phyloP scores from a whole-genome alignment of 257 asterid genomes.

The Nicotiana otophora region DNA sequence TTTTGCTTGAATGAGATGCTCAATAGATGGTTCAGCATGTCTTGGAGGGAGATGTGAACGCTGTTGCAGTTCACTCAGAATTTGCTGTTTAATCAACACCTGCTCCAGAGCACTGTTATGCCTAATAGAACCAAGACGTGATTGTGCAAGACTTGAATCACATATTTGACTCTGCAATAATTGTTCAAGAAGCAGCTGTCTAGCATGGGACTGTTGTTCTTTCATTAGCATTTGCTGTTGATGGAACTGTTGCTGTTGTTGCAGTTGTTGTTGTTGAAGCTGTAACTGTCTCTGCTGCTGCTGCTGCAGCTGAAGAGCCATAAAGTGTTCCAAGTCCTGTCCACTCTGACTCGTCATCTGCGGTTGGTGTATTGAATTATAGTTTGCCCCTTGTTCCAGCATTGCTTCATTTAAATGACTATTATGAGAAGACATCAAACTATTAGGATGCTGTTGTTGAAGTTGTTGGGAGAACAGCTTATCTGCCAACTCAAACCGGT shows the following conservation, averaged over 20 bases:
- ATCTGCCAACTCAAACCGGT: slow-evolving; percentile 55
- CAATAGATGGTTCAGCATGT: slow-evolving; percentile 71
- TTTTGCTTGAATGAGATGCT: slow-evolving; percentile 76
- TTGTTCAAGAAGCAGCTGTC: slow-evolving; percentile 71
- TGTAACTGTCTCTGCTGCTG: slow-evolving; percentile 55
- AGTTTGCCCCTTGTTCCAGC: slow-evolving; percentile 44
- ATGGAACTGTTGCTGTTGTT: slow-evolving; percentile 55
- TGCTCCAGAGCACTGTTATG: slow-evolving; percentile 65
- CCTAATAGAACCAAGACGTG: slow-evolving; percentile 64
- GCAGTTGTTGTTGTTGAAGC: slow-evolving; percentile 50
- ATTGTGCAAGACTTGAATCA: slow-evolving; percentile 63
- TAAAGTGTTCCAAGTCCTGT: slow-evolving; percentile 57
- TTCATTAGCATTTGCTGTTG: slow-evolving; percentile 76
- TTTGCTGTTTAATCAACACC: slow-evolving; percentile 67
- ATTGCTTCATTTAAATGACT: slow-evolving; percentile 48
- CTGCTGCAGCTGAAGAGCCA: slow-evolving; percentile 73
- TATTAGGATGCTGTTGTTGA: slow-evolving; percentile 54
- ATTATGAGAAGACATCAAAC: slow-evolving; percentile 45
- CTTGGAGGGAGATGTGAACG: slow-evolving; percentile 62
- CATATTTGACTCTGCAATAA: slow-evolving; percentile 70
- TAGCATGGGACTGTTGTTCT: slow-evolving; percentile 81
- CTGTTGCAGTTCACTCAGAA: slow-evolving; percentile 71
- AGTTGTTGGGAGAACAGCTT: slow-evolving; percentile 52
- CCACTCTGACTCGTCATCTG: slow-evolving; percentile 51
- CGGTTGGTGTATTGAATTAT: slow-evolving; percentile 55